A percentile compares a stretch with the other conserved stretches of the same genome.
phyloP scores from a whole-genome alignment of 148 eudicot species.

The Rhododendron ferrugineum region DNA sequence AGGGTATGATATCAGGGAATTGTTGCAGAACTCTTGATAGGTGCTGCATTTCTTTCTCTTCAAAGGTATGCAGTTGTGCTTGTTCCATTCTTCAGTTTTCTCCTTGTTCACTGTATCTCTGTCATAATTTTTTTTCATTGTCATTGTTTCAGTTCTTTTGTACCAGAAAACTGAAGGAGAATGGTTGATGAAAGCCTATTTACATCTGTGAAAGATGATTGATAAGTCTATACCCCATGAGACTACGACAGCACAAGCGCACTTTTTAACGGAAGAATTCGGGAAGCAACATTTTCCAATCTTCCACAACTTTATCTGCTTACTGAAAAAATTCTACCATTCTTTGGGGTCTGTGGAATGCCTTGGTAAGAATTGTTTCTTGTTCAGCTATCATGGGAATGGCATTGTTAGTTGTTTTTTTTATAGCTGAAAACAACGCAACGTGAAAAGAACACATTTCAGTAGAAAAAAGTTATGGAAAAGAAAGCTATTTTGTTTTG shows the following conservation, averaged over 20 bases:
- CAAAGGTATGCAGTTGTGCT: not conserved
- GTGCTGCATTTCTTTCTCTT: not conserved
- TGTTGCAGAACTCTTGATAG: slow-evolving; percentile 51
- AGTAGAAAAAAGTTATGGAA: not conserved
- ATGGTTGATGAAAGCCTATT: not conserved
- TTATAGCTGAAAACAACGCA: not conserved
- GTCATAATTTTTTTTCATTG: not conserved
- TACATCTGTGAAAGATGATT: not conserved
- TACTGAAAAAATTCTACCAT: not conserved
- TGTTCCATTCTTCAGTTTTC: not conserved
- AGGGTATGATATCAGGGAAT: slow-evolving; percentile 87
- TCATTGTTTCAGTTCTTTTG: not conserved
- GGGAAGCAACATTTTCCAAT: not conserved
- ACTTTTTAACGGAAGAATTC: not conserved
- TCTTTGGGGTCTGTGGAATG: not conserved
- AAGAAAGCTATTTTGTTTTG: not conserved
- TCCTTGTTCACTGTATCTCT: not conserved
- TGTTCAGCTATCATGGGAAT: not conserved
- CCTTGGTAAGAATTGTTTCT: not conserved
- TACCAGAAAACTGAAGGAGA: not conserved
- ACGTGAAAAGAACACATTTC: not conserved
- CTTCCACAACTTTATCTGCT: not conserved
- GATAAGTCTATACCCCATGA: not conserved
- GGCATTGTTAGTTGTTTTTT: not conserved
- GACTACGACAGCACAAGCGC: not conserved